phyloP scores from a whole-genome alignment of 768 basidiomycete species.

The Lyophyllum shimeji region DNA sequence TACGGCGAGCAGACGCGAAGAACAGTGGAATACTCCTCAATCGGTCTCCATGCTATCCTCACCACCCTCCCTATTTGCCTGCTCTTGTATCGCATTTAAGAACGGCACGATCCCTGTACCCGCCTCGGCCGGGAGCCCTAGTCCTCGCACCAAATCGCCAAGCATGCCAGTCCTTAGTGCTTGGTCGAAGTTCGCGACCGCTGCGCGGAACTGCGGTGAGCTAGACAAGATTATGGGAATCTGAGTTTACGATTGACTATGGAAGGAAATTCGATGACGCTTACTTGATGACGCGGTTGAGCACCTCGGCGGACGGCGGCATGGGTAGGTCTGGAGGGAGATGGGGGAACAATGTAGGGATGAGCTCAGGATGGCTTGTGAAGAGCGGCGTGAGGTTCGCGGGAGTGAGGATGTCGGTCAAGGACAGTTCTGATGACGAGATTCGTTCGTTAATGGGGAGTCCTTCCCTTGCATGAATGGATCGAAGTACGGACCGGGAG shows the following conservation, averaged over 20 bases:
- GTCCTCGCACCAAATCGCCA: conserved; percentile 67
- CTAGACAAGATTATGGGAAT: conserved; percentile 24
- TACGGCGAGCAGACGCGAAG: not conserved
- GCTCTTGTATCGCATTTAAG: conserved; percentile 75
- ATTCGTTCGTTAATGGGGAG: not conserved
- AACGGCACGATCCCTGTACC: conserved; percentile 78
- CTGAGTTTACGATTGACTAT: not conserved
- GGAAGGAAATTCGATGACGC: conserved; percentile 9
- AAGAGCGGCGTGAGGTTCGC: conserved; percentile 74
- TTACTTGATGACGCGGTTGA: conserved; percentile 75
- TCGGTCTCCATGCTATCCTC: conserved; percentile 76
- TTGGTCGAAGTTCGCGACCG: conserved; percentile 79
- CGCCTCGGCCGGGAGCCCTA: conserved; percentile 86
- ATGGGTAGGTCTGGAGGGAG: conserved; percentile 77
- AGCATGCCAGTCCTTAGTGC: conserved; percentile 82
- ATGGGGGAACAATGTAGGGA: conserved; percentile 73
- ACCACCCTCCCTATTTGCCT: conserved; percentile 54
- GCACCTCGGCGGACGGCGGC: conserved; percentile 64
- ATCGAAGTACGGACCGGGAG: conserved; percentile 28
- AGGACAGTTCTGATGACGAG: conserved; percentile 53
- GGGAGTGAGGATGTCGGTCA: conserved; percentile 76
- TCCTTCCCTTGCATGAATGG: not conserved
- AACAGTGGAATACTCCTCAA: conserved; percentile 25
- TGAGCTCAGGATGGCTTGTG: conserved; percentile 63
- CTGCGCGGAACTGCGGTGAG: conserved; percentile 80